A percentile compares a stretch with the other conserved stretches of the same genome.
phyloP scores from a whole-genome alignment of 83 land plant species.

The Larix sibirica region DNA sequence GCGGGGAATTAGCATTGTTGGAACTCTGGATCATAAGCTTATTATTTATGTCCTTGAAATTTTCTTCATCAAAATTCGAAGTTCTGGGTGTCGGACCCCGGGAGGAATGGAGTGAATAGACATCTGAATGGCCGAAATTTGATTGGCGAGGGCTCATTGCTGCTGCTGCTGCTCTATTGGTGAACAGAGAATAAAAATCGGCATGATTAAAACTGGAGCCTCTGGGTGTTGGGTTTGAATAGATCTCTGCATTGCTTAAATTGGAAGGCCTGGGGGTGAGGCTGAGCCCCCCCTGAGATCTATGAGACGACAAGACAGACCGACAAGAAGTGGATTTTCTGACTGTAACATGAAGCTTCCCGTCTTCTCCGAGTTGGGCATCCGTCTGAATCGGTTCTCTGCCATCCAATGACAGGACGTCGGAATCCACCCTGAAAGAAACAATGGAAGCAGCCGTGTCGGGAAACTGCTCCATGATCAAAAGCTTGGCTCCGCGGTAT shows the following conservation, averaged over 20 bases:
- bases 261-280: conserved; percentile 59
- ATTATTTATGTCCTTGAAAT: conserved; percentile 2
- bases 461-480: conserved; percentile 64
- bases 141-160: conserved; percentile 29
- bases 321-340: conserved; percentile 48
- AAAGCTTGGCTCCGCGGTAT: conserved; percentile 47
- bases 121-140: conserved; percentile 36
- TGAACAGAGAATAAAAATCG: conserved; percentile 51
- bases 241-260: conserved; percentile 65
- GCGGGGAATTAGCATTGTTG: conserved; percentile 16
- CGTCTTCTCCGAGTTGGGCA: conserved; percentile 57
- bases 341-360: conserved; percentile 60
- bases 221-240: conserved; percentile 62
- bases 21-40: conserved; percentile 14
- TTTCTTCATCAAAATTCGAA: conserved; percentile 52
- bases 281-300: conserved; percentile 21
- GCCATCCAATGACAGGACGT: conserved; percentile 58
- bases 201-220: conserved; percentile 59
- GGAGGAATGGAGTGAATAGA: conserved; percentile 36
- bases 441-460: conserved; percentile 57
- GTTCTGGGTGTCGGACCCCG: conserved; percentile 54
- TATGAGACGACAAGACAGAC: conserved; percentile 32
- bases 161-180: neutral
- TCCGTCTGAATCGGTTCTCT: conserved; percentile 48
- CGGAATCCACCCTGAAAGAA: conserved; percentile 56